Base-by-base conservation (phyloP, 768 basidiomycete species). In the Tulasnella sp. region DNA sequence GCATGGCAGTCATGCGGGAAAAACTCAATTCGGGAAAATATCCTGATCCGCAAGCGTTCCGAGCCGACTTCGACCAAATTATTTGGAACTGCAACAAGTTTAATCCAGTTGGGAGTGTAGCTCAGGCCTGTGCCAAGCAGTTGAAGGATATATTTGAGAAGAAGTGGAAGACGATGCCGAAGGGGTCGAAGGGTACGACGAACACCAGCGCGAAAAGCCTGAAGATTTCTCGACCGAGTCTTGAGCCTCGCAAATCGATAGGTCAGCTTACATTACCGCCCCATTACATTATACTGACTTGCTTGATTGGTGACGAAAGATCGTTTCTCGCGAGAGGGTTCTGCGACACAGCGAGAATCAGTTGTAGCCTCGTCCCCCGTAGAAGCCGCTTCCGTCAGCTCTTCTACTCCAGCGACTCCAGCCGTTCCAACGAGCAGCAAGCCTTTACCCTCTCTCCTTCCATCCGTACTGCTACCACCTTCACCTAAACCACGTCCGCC, bases 81-180 rank as follows among this genome's bases (percentile, higher is more conserved):
- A 79, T 85, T 72, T 76, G 81, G 49, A 86, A 86, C 80, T 85
- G 85, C 78, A 82, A 82, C 79, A 82, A 81, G 52, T 86, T 83
- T 81, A 86, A 86, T 79, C 84, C 84, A 15, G 82, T 84, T 42
- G 81, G 81, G 25, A 81, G 84, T 52, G 80, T 80, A 45, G 85
- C 85, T 15, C 80, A 84, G 75, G 80, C 78, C 12, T 80, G 81
- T 75, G 85, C 83, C 1, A 80, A 79, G 72, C 79, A 82, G 64
- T 77, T 85, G 45, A 79, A 84, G 79, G 80, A 80, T 52, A 71
- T 83, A 22, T 86, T 85, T 82, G 81, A 83, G 38, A 81, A 83
- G 78, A 85, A 84, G 80, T 85, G 82, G 83, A 78, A 78, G 36
- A 75, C 83, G 40, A 82, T 83, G 34, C 80, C 84, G 17, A 68